Evolutionary conservation across 805 yeast genomes (phyloP).

Genomic region (Lipomyces kockii): DNA sequence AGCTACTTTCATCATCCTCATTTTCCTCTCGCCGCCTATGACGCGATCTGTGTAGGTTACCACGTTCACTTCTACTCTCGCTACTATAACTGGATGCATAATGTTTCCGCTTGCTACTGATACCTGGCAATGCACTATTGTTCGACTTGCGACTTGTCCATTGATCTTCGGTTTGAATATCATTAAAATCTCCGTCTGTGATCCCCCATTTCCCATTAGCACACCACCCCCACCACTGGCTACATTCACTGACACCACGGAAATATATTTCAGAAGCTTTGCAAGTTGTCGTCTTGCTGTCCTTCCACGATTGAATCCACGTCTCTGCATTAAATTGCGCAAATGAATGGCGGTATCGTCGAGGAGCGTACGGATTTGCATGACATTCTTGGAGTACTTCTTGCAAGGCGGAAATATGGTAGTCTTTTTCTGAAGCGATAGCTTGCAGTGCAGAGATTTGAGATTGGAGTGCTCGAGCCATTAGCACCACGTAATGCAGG

Average conservation of each 20-base stretch:
- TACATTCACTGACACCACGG: neutral
- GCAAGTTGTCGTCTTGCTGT: neutral
- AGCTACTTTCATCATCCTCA: neutral
- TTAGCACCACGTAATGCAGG: neutral
- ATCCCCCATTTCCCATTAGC: slow-evolving; percentile 1
- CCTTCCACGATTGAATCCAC: slow-evolving; percentile 19
- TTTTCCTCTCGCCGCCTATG: neutral
- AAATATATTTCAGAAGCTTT: slow-evolving; percentile 4
- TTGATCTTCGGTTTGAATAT: neutral
- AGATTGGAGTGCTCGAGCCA: slow-evolving; percentile 4
- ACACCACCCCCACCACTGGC: slow-evolving; percentile 10
- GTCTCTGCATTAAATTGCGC: slow-evolving; percentile 9
- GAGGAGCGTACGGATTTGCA: slow-evolving; percentile 18
- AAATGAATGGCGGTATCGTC: slow-evolving; percentile 10
- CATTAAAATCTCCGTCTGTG: neutral
- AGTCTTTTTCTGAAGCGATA: slow-evolving; percentile 20
- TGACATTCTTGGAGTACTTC: slow-evolving; percentile 12
- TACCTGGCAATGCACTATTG: neutral
- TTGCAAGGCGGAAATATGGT: slow-evolving; percentile 14
- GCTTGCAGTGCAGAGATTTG: slow-evolving; percentile 15
- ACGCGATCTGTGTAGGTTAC: neutral
- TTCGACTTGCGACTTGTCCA: neutral
- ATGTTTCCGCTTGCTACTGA: neutral
- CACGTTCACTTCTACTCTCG: neutral
- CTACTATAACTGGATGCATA: neutral